A percentile compares a stretch with the other conserved stretches of the same genome.
phyloP scores from a whole-genome alignment of 257 asterid species.

The Penstemon newberryi region DNA sequence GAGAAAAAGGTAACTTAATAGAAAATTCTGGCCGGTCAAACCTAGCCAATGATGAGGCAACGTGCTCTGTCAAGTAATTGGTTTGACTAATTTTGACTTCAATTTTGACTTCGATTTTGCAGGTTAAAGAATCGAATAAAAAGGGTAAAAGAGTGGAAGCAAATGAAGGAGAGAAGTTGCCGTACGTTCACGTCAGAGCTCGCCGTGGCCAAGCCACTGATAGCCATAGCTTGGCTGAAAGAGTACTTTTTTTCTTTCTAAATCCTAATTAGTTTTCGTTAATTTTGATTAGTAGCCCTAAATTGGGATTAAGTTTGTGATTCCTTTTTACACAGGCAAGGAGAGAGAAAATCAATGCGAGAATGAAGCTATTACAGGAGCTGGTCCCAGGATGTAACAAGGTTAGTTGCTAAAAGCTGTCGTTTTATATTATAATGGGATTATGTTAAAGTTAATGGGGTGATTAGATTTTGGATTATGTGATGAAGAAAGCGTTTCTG shows the following conservation, averaged over 20 bases:
- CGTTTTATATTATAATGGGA: conserved; percentile 25
- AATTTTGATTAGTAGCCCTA: conserved; percentile 28
- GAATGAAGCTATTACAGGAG: conserved; percentile 92
- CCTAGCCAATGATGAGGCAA: too few species aligned
- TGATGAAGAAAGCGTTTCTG: conserved; percentile 21
- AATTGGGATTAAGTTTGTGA: conserved; percentile 26
- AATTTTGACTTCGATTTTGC: background rate
- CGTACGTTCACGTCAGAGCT: conserved; percentile 87
- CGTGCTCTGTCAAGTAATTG: too few species aligned
- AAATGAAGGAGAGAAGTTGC: conserved; percentile 64
- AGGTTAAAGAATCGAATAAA: conserved; percentile 62
- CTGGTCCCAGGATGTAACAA: conserved; percentile 99
- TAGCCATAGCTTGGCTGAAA: conserved; percentile 98
- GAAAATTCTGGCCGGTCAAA: too few species aligned
- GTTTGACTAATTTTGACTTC: background rate
- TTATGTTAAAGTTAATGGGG: conserved; percentile 25
- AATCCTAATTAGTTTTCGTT: conserved; percentile 27
- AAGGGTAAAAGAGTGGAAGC: conserved; percentile 60
- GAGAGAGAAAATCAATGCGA: conserved; percentile 95
- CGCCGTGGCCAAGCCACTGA: conserved; percentile 98
- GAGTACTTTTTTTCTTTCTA: conserved; percentile 48
- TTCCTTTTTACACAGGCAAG: conserved; percentile 64
- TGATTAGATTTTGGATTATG: conserved; percentile 31
- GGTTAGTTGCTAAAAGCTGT: conserved; percentile 62
- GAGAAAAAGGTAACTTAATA: conserved; percentile 65